Conservation (phyloP, 805 yeast genomes). For the Kazachstania viticola region DNA sequence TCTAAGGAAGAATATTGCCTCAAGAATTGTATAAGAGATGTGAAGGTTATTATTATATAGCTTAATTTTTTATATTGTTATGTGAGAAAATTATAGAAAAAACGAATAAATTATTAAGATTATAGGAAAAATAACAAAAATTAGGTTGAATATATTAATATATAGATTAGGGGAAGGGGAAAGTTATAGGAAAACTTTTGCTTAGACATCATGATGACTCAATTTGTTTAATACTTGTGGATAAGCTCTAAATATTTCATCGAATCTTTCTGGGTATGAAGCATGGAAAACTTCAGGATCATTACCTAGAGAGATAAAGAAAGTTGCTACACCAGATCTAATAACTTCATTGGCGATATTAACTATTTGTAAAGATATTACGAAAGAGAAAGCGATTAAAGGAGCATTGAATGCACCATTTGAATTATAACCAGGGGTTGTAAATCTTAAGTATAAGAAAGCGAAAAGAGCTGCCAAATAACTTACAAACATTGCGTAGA, state of each 20-base stretch:
- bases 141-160: too few relatives aligned
- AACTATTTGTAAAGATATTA: constrained; percentile 66
- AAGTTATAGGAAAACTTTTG: too few relatives aligned
- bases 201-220: constrained; percentile 22
- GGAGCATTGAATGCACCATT: constrained; percentile 57
- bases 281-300: constrained; percentile 75
- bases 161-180: too few relatives aligned
- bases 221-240: constrained; percentile 56
- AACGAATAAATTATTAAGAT: too few relatives aligned
- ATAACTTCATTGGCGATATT: constrained; percentile 63
- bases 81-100: not conserved
- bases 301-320: constrained; percentile 71
- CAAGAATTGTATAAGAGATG: constrained; percentile 27
- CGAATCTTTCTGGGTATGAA: constrained; percentile 59
- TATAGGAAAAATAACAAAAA: too few relatives aligned
- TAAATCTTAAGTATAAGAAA: constrained; percentile 52
- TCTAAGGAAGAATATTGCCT: constrained; percentile 56
- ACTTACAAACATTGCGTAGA: constrained; percentile 63
- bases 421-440: constrained; percentile 54
- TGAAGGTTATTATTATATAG: too few relatives aligned
- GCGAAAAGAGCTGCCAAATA: constrained; percentile 54
- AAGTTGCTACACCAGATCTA: constrained; percentile 71
- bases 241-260: constrained; percentile 50
- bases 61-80: not conserved
- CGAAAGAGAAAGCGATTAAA: constrained; percentile 58